phyloP scores from a whole-genome alignment of 2,329 filamentous ascomycete species.

The Paecilomyces variotii region DNA sequence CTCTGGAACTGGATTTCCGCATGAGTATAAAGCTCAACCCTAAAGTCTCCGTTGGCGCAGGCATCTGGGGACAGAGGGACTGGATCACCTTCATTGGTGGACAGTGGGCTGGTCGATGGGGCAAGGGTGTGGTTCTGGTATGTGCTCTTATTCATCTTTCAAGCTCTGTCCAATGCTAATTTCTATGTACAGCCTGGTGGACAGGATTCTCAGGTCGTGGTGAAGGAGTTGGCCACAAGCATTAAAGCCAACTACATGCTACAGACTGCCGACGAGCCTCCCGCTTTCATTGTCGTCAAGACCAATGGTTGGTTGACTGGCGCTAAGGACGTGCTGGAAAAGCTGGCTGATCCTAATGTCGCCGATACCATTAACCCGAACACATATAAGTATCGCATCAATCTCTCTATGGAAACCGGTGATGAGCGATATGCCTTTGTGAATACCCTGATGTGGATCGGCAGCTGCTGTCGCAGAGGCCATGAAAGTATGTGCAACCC shows the following conservation, averaged over 20 bases:
- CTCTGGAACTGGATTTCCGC: slow-evolving; percentile 45
- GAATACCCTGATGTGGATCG: slow-evolving; percentile 44
- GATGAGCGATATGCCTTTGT: slow-evolving; percentile 43
- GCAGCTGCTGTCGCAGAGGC: slow-evolving; percentile 39
- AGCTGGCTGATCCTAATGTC: slow-evolving; percentile 35
- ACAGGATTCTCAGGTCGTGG: slow-evolving; percentile 42
- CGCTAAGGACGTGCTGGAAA: slow-evolving; percentile 42
- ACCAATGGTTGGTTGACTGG: slow-evolving; percentile 43
- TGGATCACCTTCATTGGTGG: slow-evolving; percentile 46
- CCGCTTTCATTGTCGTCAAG: slow-evolving; percentile 41
- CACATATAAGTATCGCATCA: slow-evolving; percentile 43
- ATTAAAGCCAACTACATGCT: slow-evolving; percentile 40
- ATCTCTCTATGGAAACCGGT: slow-evolving; percentile 42
- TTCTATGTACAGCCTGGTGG: slow-evolving; percentile 35
- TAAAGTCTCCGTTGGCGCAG: slow-evolving; percentile 38
- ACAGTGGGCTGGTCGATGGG: slow-evolving; percentile 46
- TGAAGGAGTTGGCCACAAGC: slow-evolving; percentile 40
- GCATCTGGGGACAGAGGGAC: slow-evolving; percentile 43
- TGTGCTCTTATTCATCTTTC: slow-evolving; percentile 11
- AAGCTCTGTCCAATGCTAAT: slow-evolving; percentile 2
- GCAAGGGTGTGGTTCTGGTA: slow-evolving; percentile 44
- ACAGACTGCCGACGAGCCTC: slow-evolving; percentile 44
- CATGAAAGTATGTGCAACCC: slow-evolving; percentile 30
- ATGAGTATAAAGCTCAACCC: slow-evolving; percentile 47
- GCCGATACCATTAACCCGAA: slow-evolving; percentile 41